Evolutionary conservation across 2,329 filamentous ascomycete genomes (phyloP), one percentile per base, ranked within the genome.

Genomic region (Coniochaeta prunicola): DNA sequence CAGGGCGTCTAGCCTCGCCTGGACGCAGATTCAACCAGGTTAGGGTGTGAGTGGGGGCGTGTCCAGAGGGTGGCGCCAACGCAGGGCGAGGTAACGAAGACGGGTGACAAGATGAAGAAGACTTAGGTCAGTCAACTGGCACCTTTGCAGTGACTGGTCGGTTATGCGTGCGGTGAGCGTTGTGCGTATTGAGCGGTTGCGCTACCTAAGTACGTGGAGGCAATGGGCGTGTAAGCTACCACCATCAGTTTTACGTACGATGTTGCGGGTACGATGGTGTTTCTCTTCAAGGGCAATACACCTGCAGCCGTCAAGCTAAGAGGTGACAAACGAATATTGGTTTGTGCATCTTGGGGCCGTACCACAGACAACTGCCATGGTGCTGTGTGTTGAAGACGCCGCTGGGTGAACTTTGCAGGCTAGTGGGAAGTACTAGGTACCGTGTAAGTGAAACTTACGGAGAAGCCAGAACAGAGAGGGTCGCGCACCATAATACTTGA

Each of bases 251-350:
- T 57, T 62, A 55, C 57, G 58, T 53, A 21, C 28, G 50, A 66
- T 60, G 62, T 64, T 65, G 59, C 60, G 59, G 59, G 57, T 61
- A 63, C 59, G 38, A 57, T 26, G 56, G 33, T 54, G 26, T 55
- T 28, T 24, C 19, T 55, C 34, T 21, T 30, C 34, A 55, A 26
- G 30, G 36, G 53, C 33, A 24, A 13, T 33, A 19, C 30, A 21
- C 30, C 30, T 21, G 53, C 53, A 55, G 17, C 30, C 30, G 53
- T 33, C 30, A 55, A 55, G 53, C 53, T 26, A 34, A 21, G 9
- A 34, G 45, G n/a, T 55, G 53, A 24, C 30, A 36, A 55, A 55
- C 30, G 30, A 34, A 55, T 34, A 30, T 34, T 33, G 33, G 53
- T 55, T 55, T 55, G 53, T 55, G 53, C 30, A 2, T 17, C 53